These are phyloP conservation scores for Ophiobolus disseminans DNA, from an alignment of 2,329 filamentous ascomycete genomes.

Conservation along the genomic window DNA sequence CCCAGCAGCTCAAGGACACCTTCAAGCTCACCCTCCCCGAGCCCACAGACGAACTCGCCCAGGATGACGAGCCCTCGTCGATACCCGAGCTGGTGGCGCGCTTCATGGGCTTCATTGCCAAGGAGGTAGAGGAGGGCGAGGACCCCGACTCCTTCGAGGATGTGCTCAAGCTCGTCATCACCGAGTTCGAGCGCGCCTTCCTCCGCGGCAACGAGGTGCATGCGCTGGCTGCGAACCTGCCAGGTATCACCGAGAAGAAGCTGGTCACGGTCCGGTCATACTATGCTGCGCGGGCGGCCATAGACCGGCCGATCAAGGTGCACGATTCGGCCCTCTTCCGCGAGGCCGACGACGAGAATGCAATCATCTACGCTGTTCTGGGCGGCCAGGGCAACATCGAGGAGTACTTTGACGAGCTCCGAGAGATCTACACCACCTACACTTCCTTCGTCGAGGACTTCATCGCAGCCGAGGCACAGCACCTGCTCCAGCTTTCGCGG, in stretches of 20 bases:
- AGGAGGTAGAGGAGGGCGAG: conserved; percentile 90
- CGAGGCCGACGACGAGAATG: conserved; percentile 82
- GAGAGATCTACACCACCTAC: conserved; percentile 90
- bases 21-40: conserved; percentile 85
- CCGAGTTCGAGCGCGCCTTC: conserved; percentile 96
- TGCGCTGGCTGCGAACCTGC: conserved; percentile 81
- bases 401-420: conserved; percentile 98
- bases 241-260: conserved; percentile 93
- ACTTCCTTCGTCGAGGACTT: conserved; percentile 88
- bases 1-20: conserved; percentile 88
- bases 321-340: conserved; percentile 93
- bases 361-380: conserved; percentile 90
- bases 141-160: conserved; percentile 92
- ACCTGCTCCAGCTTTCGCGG: conserved; percentile 83
- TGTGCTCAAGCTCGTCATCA: conserved; percentile 88
- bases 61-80: conserved; percentile 99
- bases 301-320: conserved; percentile 84
- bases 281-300: conserved; percentile 84
- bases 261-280: conserved; percentile 87
- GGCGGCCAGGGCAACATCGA: conserved; percentile 99
- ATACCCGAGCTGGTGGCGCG: conserved; percentile 89
- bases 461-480: conserved; percentile 79
- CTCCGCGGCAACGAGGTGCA: conserved; percentile 96
- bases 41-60: conserved; percentile 95
- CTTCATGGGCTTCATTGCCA: conserved; percentile 89